Base-by-base conservation (phyloP, 202 grass and related monocot genomes). In the Saccharum hybrid region DNA sequence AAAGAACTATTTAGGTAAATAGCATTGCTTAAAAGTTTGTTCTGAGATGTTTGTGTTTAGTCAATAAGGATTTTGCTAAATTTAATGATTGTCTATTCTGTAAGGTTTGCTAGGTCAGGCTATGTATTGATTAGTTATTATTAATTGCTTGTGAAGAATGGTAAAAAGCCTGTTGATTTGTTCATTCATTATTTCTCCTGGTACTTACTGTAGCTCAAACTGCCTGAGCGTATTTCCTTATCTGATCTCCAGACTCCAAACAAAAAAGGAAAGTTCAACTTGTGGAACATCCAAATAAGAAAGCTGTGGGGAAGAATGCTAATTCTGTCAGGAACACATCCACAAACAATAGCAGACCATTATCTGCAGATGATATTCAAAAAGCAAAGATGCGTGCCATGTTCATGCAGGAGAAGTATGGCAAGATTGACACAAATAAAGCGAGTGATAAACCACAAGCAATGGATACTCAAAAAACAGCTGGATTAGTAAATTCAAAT, bases 321-420 rank as follows among this genome's bases (percentile, higher is more conserved):
- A 88, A 90, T 62, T 81, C 86, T 84, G 78, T 81, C 16, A 88
- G 89, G 85, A 84, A 79, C 56, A 75, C 33, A 71, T 74, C 82
- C 49, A 78, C 81, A 74, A 96, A 89, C 80, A 93, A 86, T 76
- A 92, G 91, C 68, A 88, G 93, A 34, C 96, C 96, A 6, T 82
- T 99, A 68, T 99, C 93, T 85, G 91, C 96, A 62, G 96, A 99
- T 87, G 96, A 99, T 86, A 99, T 99, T 59, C 96, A 99, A 69
- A 99, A 99, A 59, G 96, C 96, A 81, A 99, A 99, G 84, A 87
- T 92, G 87, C 93, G 96, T 65, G 96, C 96, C 21, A 94, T 94
- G 84, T 99, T 91, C 74, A 94, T 96, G 93, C 87, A 92, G 81
- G 83, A 96, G 80, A 99, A 99, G 75, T 88, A 94, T 89, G 93